phyloP scores from a whole-genome alignment of 2,329 filamentous ascomycete genomes.

The Septoria linicola region DNA sequence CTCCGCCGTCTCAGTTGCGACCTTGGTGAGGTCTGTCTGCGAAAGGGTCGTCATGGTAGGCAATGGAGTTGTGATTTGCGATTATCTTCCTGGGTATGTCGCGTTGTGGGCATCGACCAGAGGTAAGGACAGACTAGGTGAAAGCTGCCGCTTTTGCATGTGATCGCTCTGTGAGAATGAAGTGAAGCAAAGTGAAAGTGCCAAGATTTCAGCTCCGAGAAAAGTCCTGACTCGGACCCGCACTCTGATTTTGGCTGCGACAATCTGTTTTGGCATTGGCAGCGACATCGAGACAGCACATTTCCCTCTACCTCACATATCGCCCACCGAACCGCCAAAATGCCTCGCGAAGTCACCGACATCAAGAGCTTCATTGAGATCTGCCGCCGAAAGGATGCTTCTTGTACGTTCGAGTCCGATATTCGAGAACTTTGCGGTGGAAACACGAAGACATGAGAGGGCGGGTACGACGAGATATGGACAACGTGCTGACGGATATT shows the following conservation, averaged over 20 bases:
- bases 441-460: too few relatives aligned
- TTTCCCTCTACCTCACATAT: conserved; percentile 11
- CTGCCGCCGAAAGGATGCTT: conserved; percentile 98
- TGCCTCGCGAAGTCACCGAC: conserved; percentile 97
- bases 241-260: conserved; percentile 18
- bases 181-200: conserved; percentile 1
- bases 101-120: conserved; percentile 4
- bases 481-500: conserved; percentile 13
- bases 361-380: conserved; percentile 99
- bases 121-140: too few relatives aligned
- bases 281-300: conserved; percentile 17
- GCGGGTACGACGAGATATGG: too few relatives aligned
- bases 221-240: conserved; percentile 11
- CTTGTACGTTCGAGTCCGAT: conserved; percentile 69
- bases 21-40: conserved; percentile 33
- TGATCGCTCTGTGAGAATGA: not conserved
- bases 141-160: conserved; percentile 3
- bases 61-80: not conserved
- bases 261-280: too few relatives aligned
- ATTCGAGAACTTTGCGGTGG: too few relatives aligned
- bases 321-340: conserved; percentile 58
- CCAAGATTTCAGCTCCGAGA: not conserved
- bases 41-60: conserved; percentile 29
- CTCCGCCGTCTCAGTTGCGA: conserved; percentile 60
- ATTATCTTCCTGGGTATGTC: not conserved